Evolutionary conservation across 108 stramenopile genomes (phyloP).

Genomic region (Conticribra weissflogii): DNA sequence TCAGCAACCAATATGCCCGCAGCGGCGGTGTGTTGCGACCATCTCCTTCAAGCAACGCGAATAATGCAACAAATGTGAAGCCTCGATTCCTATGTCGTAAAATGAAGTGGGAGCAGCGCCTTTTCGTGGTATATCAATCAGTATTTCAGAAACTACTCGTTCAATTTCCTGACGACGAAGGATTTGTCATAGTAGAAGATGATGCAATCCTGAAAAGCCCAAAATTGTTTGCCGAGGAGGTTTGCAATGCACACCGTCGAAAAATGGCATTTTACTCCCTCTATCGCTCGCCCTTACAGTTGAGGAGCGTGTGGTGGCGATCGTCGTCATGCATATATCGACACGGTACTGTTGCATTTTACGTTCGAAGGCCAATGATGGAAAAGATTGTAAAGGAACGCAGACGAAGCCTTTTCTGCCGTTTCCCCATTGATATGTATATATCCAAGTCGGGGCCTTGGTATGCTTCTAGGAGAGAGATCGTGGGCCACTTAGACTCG

Average conservation of each 20-base stretch:
- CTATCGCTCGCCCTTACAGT: conserved; percentile 42
- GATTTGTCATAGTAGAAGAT: conserved; percentile 47
- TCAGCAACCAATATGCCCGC: conserved; percentile 40
- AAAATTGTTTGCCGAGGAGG: conserved; percentile 22
- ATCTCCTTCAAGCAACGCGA: background rate
- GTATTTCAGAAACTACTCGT: conserved; percentile 25
- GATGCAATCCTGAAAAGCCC: conserved; percentile 31
- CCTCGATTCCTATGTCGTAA: conserved; percentile 35
- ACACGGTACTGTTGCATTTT: conserved; percentile 50
- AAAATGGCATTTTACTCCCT: conserved; percentile 37
- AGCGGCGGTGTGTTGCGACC: conserved; percentile 27
- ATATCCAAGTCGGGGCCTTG: conserved; percentile 47
- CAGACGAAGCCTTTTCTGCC: conserved; percentile 35
- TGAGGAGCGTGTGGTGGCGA: conserved; percentile 2
- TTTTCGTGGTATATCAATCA: conserved; percentile 42
- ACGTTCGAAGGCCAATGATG: conserved; percentile 39
- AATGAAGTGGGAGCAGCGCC: conserved; percentile 50
- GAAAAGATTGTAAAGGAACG: conserved; percentile 34
- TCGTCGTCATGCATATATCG: conserved; percentile 33
- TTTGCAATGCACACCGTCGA: conserved; percentile 25
- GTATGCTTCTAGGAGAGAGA: conserved; percentile 41
- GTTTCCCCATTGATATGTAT: conserved; percentile 53
- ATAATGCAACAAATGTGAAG: too few species aligned
- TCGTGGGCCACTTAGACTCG: conserved; percentile 37
- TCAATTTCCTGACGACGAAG: conserved; percentile 28